These are phyloP conservation scores for Candida insectorum DNA, from an alignment of 805 yeast genomes.

Conservation along the genomic window DNA sequence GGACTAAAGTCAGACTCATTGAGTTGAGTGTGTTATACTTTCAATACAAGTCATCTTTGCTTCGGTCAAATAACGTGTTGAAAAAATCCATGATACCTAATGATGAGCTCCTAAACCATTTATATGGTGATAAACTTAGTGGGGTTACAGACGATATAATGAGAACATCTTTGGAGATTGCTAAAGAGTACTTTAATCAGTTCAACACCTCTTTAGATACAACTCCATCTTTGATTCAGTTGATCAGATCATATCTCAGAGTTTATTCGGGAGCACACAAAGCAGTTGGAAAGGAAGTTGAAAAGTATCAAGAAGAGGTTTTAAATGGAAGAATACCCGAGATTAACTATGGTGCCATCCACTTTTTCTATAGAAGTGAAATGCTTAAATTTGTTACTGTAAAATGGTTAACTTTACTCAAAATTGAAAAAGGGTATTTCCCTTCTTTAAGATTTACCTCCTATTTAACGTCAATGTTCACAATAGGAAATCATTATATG, in stretches of 20 bases:
- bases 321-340: neutral
- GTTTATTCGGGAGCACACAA: constrained; percentile 5
- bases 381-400: constrained; percentile 13
- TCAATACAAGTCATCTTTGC: constrained; percentile 24
- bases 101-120: constrained; percentile 12
- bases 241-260: constrained; percentile 7
- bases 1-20: constrained; percentile 27
- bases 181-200: constrained; percentile 17
- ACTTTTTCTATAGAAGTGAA: constrained; percentile 14
- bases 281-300: neutral
- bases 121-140: constrained; percentile 15
- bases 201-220: constrained; percentile 2
- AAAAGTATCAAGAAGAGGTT: neutral
- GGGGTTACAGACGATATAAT: constrained; percentile 5
- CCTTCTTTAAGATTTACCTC: constrained; percentile 25
- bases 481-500: constrained; percentile 21
- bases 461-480: constrained; percentile 22
- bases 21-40: constrained; percentile 24
- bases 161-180: constrained; percentile 3
- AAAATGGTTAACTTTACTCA: constrained; percentile 25
- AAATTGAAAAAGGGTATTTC: constrained; percentile 24
- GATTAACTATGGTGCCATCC: neutral
- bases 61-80: constrained; percentile 19
- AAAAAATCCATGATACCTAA: constrained; percentile 24
- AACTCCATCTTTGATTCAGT: neutral